These are phyloP conservation scores for Diaporthe humulicola DNA, from an alignment of 2,329 filamentous ascomycete genomes.

Conservation along the genomic window DNA sequence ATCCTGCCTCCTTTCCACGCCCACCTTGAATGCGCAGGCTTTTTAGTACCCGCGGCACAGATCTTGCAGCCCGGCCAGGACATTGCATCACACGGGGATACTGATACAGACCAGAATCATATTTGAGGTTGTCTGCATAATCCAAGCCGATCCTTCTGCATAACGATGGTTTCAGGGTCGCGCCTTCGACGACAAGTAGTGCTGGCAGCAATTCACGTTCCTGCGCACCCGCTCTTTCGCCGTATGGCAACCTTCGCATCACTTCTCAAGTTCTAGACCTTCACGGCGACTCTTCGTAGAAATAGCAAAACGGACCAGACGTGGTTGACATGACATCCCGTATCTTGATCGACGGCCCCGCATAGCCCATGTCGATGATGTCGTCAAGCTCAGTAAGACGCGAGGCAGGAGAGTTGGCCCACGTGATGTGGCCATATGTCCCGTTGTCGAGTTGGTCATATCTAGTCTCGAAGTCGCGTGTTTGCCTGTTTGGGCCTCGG, in stretches of 20 bases:
- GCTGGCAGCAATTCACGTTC: neutral
- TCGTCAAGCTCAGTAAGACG: neutral
- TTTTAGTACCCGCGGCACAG: neutral
- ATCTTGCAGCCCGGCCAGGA: neutral
- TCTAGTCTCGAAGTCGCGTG: neutral
- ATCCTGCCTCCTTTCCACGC: constrained; percentile 5
- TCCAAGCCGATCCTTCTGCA: neutral
- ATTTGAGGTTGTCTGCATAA: constrained; percentile 2
- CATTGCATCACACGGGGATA: neutral
- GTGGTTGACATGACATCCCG: constrained; percentile 28
- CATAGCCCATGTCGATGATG: constrained; percentile 17
- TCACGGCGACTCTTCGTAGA: constrained; percentile 18
- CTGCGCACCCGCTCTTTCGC: neutral
- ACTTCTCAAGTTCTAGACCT: neutral
- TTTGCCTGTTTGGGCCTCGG: constrained; percentile 37
- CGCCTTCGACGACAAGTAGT: too few species aligned
- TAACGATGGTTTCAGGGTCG: neutral
- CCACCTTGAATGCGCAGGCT: neutral
- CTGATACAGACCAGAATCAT: neutral
- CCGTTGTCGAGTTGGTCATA: constrained; percentile 4
- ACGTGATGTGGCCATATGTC: constrained; percentile 17
- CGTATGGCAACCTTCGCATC: neutral
- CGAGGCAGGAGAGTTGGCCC: constrained; percentile 7
- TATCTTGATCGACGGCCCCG: constrained; percentile 22
- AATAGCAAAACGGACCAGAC: constrained; percentile 25